Evolutionary conservation across 768 basidiomycete species (phyloP).

Genomic region (Boletus rubropictus): DNA sequence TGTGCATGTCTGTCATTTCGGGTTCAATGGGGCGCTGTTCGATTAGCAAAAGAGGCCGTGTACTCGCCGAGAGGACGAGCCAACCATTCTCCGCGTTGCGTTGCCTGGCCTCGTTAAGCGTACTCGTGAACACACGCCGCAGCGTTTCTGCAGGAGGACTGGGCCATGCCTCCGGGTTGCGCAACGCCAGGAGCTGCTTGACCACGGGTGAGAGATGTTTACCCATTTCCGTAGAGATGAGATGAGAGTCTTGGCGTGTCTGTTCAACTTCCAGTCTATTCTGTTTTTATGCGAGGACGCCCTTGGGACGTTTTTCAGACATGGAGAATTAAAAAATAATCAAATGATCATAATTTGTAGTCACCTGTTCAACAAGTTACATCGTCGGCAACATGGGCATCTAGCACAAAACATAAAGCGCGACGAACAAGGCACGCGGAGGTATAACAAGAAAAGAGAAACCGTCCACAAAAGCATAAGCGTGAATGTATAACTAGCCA

Average conservation of each 20-base stretch:
- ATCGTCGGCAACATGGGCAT: slow-evolving; percentile 13
- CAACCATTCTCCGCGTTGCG: slow-evolving; percentile 70
- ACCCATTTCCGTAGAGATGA: slow-evolving; percentile 25
- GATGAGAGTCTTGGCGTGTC: slow-evolving; percentile 1
- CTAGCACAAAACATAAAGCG: slow-evolving; percentile 20
- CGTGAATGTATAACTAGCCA: slow-evolving; percentile 8
- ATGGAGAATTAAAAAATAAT: background rate
- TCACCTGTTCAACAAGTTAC: slow-evolving; percentile 24
- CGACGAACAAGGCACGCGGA: slow-evolving; percentile 4
- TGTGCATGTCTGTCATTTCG: slow-evolving; percentile 64
- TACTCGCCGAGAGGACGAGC: slow-evolving; percentile 69
- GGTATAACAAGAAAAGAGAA: background rate
- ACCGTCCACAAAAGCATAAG: slow-evolving; percentile 19
- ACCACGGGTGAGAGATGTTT: slow-evolving; percentile 55
- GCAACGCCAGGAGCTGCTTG: slow-evolving; percentile 67
- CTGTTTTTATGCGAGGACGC: slow-evolving; percentile 7
- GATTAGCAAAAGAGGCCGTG: slow-evolving; percentile 8
- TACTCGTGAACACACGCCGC: slow-evolving; percentile 50
- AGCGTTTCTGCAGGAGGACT: slow-evolving; percentile 52
- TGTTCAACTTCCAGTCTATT: background rate
- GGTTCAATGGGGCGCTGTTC: slow-evolving; percentile 21
- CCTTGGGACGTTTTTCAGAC: background rate
- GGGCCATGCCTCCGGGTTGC: slow-evolving; percentile 54
- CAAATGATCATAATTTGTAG: background rate
- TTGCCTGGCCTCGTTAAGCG: slow-evolving; percentile 59